A percentile compares a stretch with the other conserved stretches of the same genome.
Conservation (phyloP, 1,284 basidiomycete species). For the Ganoderma boninense region DNA sequence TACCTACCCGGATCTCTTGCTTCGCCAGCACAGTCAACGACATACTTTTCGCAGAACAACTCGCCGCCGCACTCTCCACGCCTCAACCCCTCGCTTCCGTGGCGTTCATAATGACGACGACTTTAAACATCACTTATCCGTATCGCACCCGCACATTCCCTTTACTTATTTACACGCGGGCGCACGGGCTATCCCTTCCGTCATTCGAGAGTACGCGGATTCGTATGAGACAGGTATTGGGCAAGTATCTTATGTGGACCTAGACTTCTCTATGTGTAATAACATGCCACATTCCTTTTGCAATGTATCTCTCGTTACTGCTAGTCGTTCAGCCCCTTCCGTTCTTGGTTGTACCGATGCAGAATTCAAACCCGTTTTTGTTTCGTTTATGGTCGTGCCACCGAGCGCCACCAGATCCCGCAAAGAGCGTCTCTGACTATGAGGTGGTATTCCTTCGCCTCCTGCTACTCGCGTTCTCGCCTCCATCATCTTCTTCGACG, state of each 20-base stretch:
- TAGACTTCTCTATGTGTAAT: conserved; percentile 28
- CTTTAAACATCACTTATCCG: background rate
- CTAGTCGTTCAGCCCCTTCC: background rate
- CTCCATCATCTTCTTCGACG: background rate
- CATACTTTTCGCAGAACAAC: conserved; percentile 66
- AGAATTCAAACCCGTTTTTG: background rate
- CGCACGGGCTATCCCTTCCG: background rate
- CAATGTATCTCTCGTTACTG: background rate
- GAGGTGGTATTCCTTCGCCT: background rate
- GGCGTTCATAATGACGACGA: conserved; percentile 35
- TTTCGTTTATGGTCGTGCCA: background rate
- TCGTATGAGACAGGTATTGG: background rate
- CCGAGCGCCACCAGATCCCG: background rate
- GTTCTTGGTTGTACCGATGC: background rate
- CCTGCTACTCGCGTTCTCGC: background rate
- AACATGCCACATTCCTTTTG: conserved; percentile 6
- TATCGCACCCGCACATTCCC: background rate
- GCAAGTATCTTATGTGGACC: conserved; percentile 25
- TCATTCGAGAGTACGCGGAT: background rate
- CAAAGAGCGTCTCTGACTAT: background rate
- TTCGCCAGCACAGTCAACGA: conserved; percentile 67
- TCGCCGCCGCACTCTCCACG: conserved; percentile 65
- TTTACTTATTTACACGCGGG: background rate
- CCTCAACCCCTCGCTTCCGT: conserved; percentile 44
- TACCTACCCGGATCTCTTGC: conserved; percentile 68